phyloP scores from a whole-genome alignment of 2,329 filamentous ascomycete genomes.

The Neurospora crassa region DNA sequence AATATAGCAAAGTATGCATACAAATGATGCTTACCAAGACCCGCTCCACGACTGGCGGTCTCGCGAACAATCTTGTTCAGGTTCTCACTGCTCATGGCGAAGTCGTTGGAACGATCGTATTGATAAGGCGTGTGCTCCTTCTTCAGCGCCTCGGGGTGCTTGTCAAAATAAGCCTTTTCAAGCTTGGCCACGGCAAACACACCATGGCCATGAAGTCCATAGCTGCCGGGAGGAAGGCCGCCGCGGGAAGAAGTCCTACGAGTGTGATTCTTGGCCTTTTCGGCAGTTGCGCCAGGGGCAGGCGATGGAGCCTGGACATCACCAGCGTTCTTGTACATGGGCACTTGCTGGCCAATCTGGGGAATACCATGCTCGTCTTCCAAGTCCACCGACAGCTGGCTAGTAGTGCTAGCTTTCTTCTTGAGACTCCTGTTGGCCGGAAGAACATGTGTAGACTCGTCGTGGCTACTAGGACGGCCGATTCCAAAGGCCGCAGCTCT shows the following conservation, averaged over 20 bases:
- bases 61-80: constrained; percentile 81
- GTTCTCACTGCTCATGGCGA: constrained; percentile 80
- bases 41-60: constrained; percentile 46
- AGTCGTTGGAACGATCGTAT: constrained; percentile 54
- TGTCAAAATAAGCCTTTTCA: constrained; percentile 85
- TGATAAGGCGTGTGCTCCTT: constrained; percentile 58
- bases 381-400: constrained; percentile 42
- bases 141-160: constrained; percentile 72
- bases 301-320: constrained; percentile 95
- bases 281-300: constrained; percentile 36
- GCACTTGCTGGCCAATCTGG: constrained; percentile 84
- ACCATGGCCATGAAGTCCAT: constrained; percentile 85
- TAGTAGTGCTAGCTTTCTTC: constrained; percentile 50
- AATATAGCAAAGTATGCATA: constrained; percentile 8
- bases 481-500: constrained; percentile 78
- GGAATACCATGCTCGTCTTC: constrained; percentile 77
- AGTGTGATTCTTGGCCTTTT: constrained; percentile 44
- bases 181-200: constrained; percentile 68
- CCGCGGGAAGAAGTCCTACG: constrained; percentile 66
- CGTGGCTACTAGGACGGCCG: constrained; percentile 53
- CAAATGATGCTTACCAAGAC: constrained; percentile 34
- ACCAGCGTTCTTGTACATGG: constrained; percentile 85
- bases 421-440: constrained; percentile 42
- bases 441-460: constrained; percentile 33
- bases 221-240: constrained; percentile 72